phyloP scores from a whole-genome alignment of 345 rosid genomes.

The Lepidium aucheri region DNA sequence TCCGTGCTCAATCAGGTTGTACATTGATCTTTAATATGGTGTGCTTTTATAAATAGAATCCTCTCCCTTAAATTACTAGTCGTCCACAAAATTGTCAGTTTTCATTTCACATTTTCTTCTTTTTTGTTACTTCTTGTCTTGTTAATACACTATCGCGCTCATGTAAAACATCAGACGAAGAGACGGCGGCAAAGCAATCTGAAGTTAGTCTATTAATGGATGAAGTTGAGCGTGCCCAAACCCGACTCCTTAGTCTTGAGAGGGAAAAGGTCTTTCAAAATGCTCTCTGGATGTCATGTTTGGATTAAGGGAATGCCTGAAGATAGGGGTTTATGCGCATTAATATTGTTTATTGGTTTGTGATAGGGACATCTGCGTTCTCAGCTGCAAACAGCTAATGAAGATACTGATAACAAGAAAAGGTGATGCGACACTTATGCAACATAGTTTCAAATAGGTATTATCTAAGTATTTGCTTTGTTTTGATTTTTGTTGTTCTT shows the following conservation, averaged over 20 bases:
- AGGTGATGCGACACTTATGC: conserved; percentile 39
- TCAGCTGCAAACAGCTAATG: conserved; percentile 82
- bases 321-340: background rate
- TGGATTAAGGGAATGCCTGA: background rate
- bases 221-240: conserved; percentile 99
- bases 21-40: conserved; percentile 12
- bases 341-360: conserved; percentile 15
- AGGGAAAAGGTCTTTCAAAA: conserved; percentile 69
- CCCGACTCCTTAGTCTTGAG: conserved; percentile 86
- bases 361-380: conserved; percentile 75
- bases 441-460: background rate
- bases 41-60: background rate
- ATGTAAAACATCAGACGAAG: conserved; percentile 62
- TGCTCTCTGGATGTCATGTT: conserved; percentile 10
- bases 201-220: conserved; percentile 93
- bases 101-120: background rate
- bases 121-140: conserved; percentile 4
- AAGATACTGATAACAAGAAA: conserved; percentile 59
- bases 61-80: background rate
- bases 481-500: conserved; percentile 1
- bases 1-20: conserved; percentile 94
- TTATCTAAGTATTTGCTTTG: background rate
- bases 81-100: background rate
- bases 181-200: conserved; percentile 84
- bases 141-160: conserved; percentile 2